Evolutionary conservation across 495 filamentous ascomycete genomes (phyloP).

Genomic region (Trichoderma erinaceum): DNA sequence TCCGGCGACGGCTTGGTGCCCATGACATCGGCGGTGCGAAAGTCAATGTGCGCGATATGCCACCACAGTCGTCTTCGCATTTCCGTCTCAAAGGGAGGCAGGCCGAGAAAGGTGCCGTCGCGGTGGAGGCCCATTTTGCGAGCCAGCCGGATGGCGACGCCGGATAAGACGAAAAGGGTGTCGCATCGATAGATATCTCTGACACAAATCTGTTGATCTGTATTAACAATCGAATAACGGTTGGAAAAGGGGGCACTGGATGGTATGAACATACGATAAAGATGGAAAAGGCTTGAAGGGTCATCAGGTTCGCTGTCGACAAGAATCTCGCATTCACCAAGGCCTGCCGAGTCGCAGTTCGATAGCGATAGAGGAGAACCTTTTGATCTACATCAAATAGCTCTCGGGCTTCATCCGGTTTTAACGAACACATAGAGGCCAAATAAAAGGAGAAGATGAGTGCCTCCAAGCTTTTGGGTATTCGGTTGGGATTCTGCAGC

Average conservation of each 20-base stretch:
- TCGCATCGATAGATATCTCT: conserved; percentile 40
- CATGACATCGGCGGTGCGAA: conserved; percentile 37
- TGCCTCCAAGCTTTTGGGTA: conserved; percentile 46
- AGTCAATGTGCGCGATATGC: conserved; percentile 26
- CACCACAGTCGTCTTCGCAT: conserved; percentile 38
- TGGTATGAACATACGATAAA: conserved; percentile 38
- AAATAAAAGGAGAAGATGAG: conserved; percentile 50
- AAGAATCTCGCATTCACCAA: conserved; percentile 46
- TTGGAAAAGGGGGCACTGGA: not conserved
- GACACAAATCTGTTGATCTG: conserved; percentile 34
- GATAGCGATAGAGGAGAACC: conserved; percentile 35
- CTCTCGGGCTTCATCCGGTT: conserved; percentile 43
- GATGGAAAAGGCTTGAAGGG: conserved; percentile 49
- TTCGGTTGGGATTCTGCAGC: conserved; percentile 26
- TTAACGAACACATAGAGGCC: conserved; percentile 40
- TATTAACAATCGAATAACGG: not conserved
- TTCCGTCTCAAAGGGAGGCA: conserved; percentile 33
- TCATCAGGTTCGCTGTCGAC: conserved; percentile 44
- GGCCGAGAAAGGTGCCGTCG: conserved; percentile 36
- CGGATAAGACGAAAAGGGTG: conserved; percentile 39
- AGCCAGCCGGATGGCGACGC: conserved; percentile 43
- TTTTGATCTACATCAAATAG: conserved; percentile 41
- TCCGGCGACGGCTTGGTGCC: conserved; percentile 54
- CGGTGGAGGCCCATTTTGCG: conserved; percentile 46
- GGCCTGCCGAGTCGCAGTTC: conserved; percentile 38